Evolutionary conservation across 441 rosid species (phyloP).

Genomic region (Manihot esculenta): DNA sequence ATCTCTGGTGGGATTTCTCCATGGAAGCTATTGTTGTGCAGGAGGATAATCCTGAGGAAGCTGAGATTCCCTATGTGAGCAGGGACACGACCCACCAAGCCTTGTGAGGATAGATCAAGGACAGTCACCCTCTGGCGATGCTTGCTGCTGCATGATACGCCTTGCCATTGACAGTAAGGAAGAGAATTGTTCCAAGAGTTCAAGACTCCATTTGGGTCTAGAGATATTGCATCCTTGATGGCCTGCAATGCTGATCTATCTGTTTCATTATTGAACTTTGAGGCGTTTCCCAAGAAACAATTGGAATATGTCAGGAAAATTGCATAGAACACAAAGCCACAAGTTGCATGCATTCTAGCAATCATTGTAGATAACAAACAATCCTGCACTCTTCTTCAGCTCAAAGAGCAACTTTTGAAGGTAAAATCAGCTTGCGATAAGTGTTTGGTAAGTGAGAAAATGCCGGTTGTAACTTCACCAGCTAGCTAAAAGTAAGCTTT

Average conservation of each 20-base stretch:
- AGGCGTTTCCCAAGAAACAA: not conserved
- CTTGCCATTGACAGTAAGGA: constrained; percentile 3
- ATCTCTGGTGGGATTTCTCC: constrained; percentile 9
- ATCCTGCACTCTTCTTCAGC: too few relatives aligned
- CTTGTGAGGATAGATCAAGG: not conserved
- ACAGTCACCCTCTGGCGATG: not conserved
- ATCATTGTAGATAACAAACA: too few relatives aligned
- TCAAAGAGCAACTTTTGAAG: too few relatives aligned
- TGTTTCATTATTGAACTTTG: not conserved
- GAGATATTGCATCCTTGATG: not conserved
- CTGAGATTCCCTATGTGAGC: not conserved
- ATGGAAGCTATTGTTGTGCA: constrained; percentile 9
- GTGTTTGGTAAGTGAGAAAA: too few relatives aligned
- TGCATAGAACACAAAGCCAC: not conserved
- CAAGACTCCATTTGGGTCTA: not conserved
- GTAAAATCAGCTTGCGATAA: too few relatives aligned
- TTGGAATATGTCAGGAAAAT: not conserved
- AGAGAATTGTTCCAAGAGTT: constrained; percentile 12
- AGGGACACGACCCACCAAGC: not conserved
- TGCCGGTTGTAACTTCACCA: too few relatives aligned
- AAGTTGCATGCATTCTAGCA: not conserved
- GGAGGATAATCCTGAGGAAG: constrained; percentile 1
- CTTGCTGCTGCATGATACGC: constrained; percentile 5
- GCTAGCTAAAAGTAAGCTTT: too few relatives aligned
- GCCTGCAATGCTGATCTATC: not conserved